Evolutionary conservation across 805 yeast species (phyloP).

Genomic region (Clavispora santaluciae): DNA sequence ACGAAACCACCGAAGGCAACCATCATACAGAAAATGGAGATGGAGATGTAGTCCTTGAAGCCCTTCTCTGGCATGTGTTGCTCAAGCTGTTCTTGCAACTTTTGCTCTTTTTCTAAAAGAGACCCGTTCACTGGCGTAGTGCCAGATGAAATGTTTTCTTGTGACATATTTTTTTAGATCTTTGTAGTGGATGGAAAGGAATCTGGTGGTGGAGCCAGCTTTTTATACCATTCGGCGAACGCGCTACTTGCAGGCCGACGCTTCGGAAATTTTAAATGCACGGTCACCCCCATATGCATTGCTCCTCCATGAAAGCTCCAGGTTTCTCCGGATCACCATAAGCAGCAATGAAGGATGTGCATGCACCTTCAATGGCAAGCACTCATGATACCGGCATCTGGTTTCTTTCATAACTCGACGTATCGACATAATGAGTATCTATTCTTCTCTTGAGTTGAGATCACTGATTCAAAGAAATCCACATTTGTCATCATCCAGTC

Average conservation of each 20-base stretch:
- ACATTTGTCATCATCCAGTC: background rate
- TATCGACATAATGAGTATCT: too few relatives aligned
- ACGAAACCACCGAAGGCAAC: slow-evolving; percentile 76
- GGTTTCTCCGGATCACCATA: background rate
- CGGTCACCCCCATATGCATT: background rate
- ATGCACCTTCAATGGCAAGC: too few relatives aligned
- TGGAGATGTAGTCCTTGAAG: slow-evolving; percentile 20
- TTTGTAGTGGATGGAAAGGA: background rate
- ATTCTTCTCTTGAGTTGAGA: too few relatives aligned
- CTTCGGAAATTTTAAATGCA: background rate
- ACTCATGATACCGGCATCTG: too few relatives aligned
- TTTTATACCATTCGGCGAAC: background rate
- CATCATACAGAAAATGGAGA: slow-evolving; percentile 42
- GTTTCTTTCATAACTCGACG: too few relatives aligned
- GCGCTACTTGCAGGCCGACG: background rate
- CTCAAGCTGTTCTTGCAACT: background rate
- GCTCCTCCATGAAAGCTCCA: background rate
- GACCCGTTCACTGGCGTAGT: background rate
- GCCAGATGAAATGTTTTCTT: background rate
- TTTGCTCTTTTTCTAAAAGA: background rate
- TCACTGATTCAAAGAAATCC: background rate
- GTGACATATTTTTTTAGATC: background rate
- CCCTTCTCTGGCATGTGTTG: slow-evolving; percentile 3
- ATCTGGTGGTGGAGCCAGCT: background rate
- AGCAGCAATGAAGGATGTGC: background rate